phyloP scores from a whole-genome alignment of 73 alveolate genomes.

The Stentor roeselii region DNA sequence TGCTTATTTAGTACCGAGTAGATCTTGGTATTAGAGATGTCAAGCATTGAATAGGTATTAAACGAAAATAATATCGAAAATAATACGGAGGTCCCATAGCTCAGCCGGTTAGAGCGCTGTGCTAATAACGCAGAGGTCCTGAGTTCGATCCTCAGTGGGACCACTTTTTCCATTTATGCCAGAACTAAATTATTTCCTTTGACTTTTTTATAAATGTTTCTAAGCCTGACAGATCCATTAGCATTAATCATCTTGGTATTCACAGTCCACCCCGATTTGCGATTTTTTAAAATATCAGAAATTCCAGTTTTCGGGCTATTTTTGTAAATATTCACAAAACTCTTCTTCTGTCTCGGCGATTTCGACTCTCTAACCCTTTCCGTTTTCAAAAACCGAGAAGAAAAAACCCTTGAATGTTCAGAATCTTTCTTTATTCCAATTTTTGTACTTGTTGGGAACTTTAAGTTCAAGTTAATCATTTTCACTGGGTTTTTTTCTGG shows the following conservation, averaged over 20 bases:
- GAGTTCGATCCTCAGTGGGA: conserved; percentile 18
- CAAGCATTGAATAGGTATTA: not conserved
- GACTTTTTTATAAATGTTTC: not conserved
- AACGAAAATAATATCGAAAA: not conserved
- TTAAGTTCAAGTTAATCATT: not conserved
- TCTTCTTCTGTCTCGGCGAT: not conserved
- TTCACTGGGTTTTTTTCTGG: not conserved
- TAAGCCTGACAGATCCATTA: not conserved
- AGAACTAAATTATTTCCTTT: too few species aligned
- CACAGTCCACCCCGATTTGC: not conserved
- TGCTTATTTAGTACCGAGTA: too few species aligned
- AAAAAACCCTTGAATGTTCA: not conserved
- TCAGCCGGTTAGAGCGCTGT: conserved; percentile 19
- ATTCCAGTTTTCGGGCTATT: not conserved
- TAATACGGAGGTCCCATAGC: conserved; percentile 8
- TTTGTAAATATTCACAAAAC: not conserved
- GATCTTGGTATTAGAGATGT: too few species aligned
- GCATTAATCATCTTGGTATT: not conserved
- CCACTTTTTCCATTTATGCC: not conserved
- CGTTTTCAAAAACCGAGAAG: not conserved
- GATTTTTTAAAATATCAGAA: not conserved
- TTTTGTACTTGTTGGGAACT: not conserved
- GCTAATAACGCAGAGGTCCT: conserved; percentile 17
- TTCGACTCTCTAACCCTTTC: not conserved
- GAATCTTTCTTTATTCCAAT: not conserved